Base-by-base conservation (phyloP, 306 rosid species). In the Acacia acuminata region DNA sequence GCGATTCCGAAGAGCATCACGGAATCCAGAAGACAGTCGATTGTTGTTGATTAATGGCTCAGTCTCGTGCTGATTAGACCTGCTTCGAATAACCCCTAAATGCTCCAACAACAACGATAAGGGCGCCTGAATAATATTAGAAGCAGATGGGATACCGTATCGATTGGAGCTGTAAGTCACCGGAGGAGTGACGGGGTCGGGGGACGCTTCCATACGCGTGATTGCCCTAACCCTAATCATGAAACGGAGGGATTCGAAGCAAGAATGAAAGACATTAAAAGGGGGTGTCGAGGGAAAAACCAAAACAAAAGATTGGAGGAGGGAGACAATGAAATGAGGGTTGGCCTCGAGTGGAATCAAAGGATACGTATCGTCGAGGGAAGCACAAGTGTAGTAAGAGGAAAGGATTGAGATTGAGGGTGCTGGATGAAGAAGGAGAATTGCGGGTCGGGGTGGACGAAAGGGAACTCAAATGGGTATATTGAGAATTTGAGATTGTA, bases 121-220 rank as follows among this genome's bases (percentile, higher is more conserved):
- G 4, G 99, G 98, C 1, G 97, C 94, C 78, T 91, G 97, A 56
- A 93, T 90, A 3, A 96, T 82, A 79, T 85, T 92, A 0, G 93
- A 87, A 58, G 96, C 89, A 9, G 97, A 84, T 5, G 88, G 27
- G 77, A 90, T 61, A 3, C 93, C 94, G 71, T 85, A 89, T 78
- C 97, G 79, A 34, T 91, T 89, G 1, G 94, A 87, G 83, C 77
- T 81, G 58, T 83, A 42, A 25, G 84, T 77, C 27, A 36, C 50
- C 5, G 90, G 79, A 80, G 86, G 72, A 76, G 92, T 83, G 76
- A 84, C 87, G 60, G 84, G 67, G 78, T 91, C 98, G 19, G 90
- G 79, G 86, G 88, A 67, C 73, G 83, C 80, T 82, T 94, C 98
- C 98, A 94, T 94, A 65, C 71, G 76, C 72, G 82, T 70, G 53